Conservation (phyloP, 2,329 filamentous ascomycete genomes). For the Rasamsonia emersonii region DNA sequence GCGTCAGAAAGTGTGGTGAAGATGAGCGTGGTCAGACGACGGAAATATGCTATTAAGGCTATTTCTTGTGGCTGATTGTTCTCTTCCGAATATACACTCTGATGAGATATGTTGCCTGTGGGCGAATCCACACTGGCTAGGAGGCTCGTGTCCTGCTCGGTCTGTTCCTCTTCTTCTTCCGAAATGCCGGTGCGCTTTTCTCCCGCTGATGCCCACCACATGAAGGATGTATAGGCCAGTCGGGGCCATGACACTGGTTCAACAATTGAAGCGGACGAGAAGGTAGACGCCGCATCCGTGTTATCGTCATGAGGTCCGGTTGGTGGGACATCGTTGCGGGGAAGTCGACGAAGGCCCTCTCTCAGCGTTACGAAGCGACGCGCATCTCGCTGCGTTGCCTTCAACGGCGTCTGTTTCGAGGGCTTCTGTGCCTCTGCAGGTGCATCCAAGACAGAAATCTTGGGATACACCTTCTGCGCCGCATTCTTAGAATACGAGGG, state of each 20-base stretch:
- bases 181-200: conserved; percentile 48
- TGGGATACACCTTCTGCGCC: conserved; percentile 62
- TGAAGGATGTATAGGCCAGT: conserved; percentile 54
- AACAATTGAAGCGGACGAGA: conserved; percentile 38
- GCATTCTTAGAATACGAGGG: conserved; percentile 50
- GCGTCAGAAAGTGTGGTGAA: conserved; percentile 37
- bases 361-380: conserved; percentile 66
- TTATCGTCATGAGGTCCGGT: conserved; percentile 27
- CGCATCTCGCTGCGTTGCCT: conserved; percentile 83
- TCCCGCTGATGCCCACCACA: conserved; percentile 61
- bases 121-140: conserved; percentile 27
- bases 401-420: conserved; percentile 41
- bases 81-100: conserved; percentile 20
- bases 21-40: conserved; percentile 38
- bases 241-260: conserved; percentile 53
- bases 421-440: conserved; percentile 44
- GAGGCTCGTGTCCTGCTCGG: conserved; percentile 36
- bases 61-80: conserved; percentile 35
- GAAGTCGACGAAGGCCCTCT: conserved; percentile 45
- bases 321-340: conserved; percentile 15
- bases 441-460: conserved; percentile 54
- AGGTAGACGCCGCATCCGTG: conserved; percentile 32
- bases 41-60: conserved; percentile 43
- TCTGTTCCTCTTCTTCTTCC: conserved; percentile 45
- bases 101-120: conserved; percentile 17